phyloP scores from a whole-genome alignment of 768 basidiomycete species.

The Suillus lakei region DNA sequence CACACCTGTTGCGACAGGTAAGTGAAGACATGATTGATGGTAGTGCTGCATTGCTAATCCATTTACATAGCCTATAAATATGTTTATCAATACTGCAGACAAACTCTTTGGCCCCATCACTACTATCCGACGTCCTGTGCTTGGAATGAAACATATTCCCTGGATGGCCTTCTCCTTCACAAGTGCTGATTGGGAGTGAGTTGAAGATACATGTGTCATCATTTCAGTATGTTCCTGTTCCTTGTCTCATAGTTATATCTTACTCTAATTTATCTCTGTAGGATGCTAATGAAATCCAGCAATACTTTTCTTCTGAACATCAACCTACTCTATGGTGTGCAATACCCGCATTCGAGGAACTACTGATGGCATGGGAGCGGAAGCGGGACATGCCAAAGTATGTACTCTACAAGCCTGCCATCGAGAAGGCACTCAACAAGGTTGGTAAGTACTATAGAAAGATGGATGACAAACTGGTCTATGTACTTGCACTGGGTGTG shows the following conservation, averaged over 20 bases:
- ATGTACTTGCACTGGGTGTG: conserved; percentile 29
- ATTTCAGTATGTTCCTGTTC: conserved; percentile 13
- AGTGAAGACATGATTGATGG: not conserved
- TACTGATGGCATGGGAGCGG: conserved; percentile 31
- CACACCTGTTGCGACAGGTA: conserved; percentile 21
- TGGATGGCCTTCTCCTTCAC: conserved; percentile 29
- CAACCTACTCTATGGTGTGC: conserved; percentile 30
- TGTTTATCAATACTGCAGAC: conserved; percentile 22
- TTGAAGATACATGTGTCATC: conserved; percentile 18
- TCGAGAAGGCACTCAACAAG: conserved; percentile 27
- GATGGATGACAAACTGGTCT: conserved; percentile 17
- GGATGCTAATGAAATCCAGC: conserved; percentile 28
- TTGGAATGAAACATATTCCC: conserved; percentile 25
- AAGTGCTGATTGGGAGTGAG: conserved; percentile 25
- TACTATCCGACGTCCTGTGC: conserved; percentile 22
- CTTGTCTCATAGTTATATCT: conserved; percentile 6
- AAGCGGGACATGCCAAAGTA: conserved; percentile 21
- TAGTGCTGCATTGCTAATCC: not conserved
- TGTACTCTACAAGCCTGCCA: conserved; percentile 19
- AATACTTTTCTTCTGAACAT: conserved; percentile 29
- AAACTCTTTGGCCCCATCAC: conserved; percentile 35
- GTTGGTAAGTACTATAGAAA: conserved; percentile 24
- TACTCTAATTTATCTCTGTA: too few relatives aligned
- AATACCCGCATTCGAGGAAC: conserved; percentile 31
- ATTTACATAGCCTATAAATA: conserved; percentile 10